Percentiles rank a stretch among this genome's conserved stretches.
phyloP scores from a whole-genome alignment of 306 rosid genomes.

The Vachellia pachyceras region DNA sequence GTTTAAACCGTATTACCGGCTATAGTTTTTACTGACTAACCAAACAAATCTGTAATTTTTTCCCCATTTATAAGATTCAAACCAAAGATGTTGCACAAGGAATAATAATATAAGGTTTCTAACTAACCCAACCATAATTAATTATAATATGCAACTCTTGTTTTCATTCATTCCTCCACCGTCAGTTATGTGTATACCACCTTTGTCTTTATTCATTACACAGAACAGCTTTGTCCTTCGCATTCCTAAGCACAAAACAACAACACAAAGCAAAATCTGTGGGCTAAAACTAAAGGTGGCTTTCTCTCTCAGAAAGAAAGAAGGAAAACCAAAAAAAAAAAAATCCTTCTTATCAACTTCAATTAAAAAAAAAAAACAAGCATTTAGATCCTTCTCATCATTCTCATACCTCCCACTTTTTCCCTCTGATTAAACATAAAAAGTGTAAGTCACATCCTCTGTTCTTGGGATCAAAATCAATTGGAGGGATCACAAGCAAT shows the following conservation, averaged over 20 bases:
- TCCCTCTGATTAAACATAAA: neutral
- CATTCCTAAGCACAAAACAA: neutral
- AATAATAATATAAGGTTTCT: neutral
- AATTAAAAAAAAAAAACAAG: neutral
- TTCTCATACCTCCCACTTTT: neutral
- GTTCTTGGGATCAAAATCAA: neutral
- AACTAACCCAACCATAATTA: neutral
- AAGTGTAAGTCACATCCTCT: no score
- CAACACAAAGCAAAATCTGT: conserved; percentile 18
- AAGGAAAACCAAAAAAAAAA: no score
- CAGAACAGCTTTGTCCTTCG: neutral
- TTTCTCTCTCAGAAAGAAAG: neutral
- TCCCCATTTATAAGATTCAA: no score
- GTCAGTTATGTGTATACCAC: neutral
- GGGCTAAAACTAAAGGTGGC: conserved; percentile 31
- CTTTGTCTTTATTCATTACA: neutral
- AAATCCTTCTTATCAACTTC: conserved; percentile 1
- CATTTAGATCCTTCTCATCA: neutral
- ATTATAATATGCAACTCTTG: neutral
- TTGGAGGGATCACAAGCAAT: conserved; percentile 23
- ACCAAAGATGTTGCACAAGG: neutral
- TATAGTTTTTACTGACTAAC: no score
- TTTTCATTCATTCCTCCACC: neutral
- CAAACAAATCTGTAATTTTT: no score
- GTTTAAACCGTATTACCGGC: no score